Conservation (phyloP, 805 yeast genomes). For the Monosporozyma solicola region DNA sequence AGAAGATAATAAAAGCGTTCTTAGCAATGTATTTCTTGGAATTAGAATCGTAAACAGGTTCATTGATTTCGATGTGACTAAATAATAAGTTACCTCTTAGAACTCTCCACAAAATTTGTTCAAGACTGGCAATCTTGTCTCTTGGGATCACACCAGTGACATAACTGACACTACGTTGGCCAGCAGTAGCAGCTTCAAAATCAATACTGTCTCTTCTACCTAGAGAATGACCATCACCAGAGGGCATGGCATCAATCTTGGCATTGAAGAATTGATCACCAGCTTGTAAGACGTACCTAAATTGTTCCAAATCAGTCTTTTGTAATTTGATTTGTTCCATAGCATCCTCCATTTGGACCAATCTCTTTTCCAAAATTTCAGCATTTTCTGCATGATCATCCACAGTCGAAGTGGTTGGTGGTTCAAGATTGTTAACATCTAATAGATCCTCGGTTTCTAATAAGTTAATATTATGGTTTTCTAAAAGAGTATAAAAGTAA, state of each 20-base stretch:
- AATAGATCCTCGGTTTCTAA: constrained; percentile 28
- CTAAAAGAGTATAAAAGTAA: constrained; percentile 42
- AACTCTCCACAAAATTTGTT: constrained; percentile 65
- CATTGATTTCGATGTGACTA: constrained; percentile 46
- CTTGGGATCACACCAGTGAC: constrained; percentile 61
- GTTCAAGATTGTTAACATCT: constrained; percentile 23
- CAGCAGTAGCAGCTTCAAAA: constrained; percentile 23
- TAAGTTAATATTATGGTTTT: constrained; percentile 36
- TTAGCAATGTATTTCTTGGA: constrained; percentile 42
- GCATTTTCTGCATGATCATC: constrained; percentile 64
- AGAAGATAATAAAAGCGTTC: constrained; percentile 56
- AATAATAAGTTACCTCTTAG: constrained; percentile 64
- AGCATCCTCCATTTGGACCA: constrained; percentile 61
- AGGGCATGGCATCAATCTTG: constrained; percentile 7
- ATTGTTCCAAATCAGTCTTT: constrained; percentile 54
- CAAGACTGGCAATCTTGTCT: constrained; percentile 49
- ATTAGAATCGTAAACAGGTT: constrained; percentile 48
- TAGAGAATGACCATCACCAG: constrained; percentile 4
- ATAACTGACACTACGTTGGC: constrained; percentile 33
- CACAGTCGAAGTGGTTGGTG: constrained; percentile 47
- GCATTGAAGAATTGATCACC: constrained; percentile 41
- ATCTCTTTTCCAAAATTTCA: constrained; percentile 61
- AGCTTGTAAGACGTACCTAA: constrained; percentile 43
- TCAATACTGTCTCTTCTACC: constrained; percentile 12
- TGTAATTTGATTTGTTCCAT: constrained; percentile 48